Conservation (phyloP, 345 rosid genomes). For the Lepidium africanum region DNA sequence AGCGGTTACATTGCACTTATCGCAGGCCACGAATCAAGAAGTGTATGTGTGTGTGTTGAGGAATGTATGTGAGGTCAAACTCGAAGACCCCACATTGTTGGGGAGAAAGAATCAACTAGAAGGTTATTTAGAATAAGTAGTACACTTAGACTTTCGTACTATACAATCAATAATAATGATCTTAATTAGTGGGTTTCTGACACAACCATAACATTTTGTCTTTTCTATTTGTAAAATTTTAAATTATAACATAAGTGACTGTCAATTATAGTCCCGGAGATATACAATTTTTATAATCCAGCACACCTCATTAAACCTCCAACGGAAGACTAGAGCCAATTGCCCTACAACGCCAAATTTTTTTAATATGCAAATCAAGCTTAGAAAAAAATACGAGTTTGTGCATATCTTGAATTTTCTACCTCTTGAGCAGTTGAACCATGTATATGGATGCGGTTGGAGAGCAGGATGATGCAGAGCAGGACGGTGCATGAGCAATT, state of each 20-base stretch:
- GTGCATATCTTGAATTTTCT: no score
- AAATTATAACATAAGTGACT: not conserved
- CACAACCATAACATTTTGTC: not conserved
- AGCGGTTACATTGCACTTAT: not conserved
- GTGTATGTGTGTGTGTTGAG: not conserved
- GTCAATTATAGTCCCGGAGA: no score
- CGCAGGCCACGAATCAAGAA: not conserved
- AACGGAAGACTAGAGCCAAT: no score
- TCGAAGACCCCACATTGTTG: not conserved
- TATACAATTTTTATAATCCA: no score
- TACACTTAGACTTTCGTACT: not conserved
- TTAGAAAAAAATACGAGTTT: no score
- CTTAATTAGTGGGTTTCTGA: not conserved
- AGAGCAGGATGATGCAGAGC: no score
- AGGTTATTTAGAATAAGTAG: not conserved
- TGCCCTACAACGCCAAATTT: no score
- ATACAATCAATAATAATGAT: not conserved
- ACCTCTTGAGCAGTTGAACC: no score
- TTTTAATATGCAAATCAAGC: no score
- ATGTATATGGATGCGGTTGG: no score
- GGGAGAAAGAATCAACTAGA: not conserved
- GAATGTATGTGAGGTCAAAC: not conserved
- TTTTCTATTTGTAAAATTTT: not conserved
- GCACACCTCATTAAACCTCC: no score
- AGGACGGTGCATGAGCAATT: no score